phyloP scores from a whole-genome alignment of 2,329 filamentous ascomycete genomes.

The Lasiodiplodia sp. region DNA sequence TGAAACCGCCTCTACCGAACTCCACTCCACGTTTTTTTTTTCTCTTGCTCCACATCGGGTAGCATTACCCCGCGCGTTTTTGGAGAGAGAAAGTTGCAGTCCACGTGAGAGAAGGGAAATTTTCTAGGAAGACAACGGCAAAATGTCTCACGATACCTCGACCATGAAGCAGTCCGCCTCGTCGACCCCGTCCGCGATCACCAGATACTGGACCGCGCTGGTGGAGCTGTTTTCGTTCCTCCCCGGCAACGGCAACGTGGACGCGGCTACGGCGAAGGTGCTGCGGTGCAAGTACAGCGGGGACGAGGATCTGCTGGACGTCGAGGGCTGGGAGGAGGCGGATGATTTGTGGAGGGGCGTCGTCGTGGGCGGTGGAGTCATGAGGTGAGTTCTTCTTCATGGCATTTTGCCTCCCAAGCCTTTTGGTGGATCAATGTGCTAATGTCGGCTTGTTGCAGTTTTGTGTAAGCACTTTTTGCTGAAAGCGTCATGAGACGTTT shows the following conservation, averaged over 20 bases:
- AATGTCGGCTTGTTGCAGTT: not conserved
- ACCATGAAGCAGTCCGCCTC: not conserved
- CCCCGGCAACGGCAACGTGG: not conserved
- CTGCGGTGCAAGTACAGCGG: constrained; percentile 8
- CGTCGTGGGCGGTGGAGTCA: constrained; percentile 16
- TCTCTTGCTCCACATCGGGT: not conserved
- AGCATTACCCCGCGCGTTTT: not conserved
- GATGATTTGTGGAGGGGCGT: constrained; percentile 17
- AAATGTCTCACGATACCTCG: not conserved
- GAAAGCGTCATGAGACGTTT: too few species aligned
- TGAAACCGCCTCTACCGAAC: not conserved
- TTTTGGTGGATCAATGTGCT: not conserved
- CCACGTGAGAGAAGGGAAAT: not conserved
- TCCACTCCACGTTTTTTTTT: not conserved
- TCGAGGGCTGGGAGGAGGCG: constrained; percentile 14
- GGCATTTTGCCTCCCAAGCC: not conserved
- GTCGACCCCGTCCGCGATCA: not conserved
- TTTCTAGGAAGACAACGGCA: not conserved
- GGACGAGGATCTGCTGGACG: constrained; percentile 10
- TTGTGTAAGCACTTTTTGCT: too few species aligned
- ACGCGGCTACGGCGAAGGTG: constrained; percentile 2
- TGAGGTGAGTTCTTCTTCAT: constrained; percentile 8
- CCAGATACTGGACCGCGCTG: constrained; percentile 3
- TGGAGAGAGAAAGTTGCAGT: not conserved
- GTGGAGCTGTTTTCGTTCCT: constrained; percentile 24